Evolutionary conservation across 805 yeast genomes (phyloP), one percentile per base, ranked within the genome.

Genomic region (Nakazawaea peltata): DNA sequence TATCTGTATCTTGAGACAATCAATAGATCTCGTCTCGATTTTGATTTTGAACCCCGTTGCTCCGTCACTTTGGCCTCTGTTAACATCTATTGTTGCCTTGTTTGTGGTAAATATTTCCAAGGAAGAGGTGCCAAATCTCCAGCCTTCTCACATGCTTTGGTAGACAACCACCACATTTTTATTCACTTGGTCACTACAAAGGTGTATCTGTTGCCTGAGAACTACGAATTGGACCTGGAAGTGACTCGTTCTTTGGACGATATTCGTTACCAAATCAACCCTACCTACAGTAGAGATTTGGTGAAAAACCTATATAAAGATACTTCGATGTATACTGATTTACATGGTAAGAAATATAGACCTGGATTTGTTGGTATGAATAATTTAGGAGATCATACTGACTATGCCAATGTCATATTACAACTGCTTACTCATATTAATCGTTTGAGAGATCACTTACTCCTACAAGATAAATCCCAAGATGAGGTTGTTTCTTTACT

Each of bases 301-400:
- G 49, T 77, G 2, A 19, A 29, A 2, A 37, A 36, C 0, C 49
- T 75, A 26, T 44, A 55, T 37, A 28, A 29, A 9, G 35, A 53
- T 5, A 40, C 35, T 13, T 31, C 35, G 14, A 6, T 23, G 13
- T 51, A 65, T 8, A 33, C 37, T 10, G 84, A 77, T 46, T 50
- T 77, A 26, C 50, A 58, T 27, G 65, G 65, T 9, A 57, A 61
- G 13, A 34, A 50, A 2, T 83, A 81, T 46, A 43, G 51, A 4
- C 78, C 78, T 2, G 92, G 94, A 0, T 77, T 63, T 44, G 61
- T 82, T 22, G 87, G 90, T 0, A 44, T 83, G 36, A 78, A 71
- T 50, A 73, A 74, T 44, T 16, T 36, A 9, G 57, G 69, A 28
- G 61, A 65, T 26, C 51, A 51, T 7, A 72, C 68, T 41, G 78